Evolutionary conservation across 2,329 filamentous ascomycete genomes (phyloP), one percentile per base, ranked within the genome.

Genomic region (Alternaria sp.): DNA sequence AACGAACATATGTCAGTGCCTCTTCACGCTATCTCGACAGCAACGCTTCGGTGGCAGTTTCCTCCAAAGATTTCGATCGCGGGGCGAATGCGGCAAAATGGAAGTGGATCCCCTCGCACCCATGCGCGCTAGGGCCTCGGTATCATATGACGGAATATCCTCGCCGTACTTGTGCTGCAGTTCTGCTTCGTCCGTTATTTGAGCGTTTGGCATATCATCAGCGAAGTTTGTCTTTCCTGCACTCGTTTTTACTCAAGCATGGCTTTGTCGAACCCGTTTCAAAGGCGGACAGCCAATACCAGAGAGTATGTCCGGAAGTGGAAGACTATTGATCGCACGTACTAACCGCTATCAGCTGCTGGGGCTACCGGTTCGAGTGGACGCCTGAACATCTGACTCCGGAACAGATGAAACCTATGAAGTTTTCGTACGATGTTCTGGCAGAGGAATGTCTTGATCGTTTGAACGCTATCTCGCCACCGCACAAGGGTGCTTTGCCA

Each of bases 311-410:
- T 73, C 20, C 52, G 10, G 40, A 65, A 67, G 54, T 52, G 63
- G 58, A 63, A 63, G 64, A 63, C 53, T 46, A 56, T 44, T 43
- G 50, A 53, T 56, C 25, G 22, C 30, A 43, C 59, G 43, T 36
- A 59, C 64, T 73, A 18, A 69, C 59, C 9, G 38, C n/a, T 30
- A 41, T 20, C 60, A 84, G 82, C 27, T 78, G 76, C 65, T 93
- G 89, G 87, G 89, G 86, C 20, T 86, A 92, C 71, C 85, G 83
- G 7, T 93, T 94, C 73, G 85, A 89, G 68, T 89, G 90, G 84
- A 91, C 90, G 1, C 75, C 84, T 6, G 77, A 88, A 4, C 92
- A 94, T 74, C 79, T 87, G 18, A 86, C 85, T 2, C 77, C 82
- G 7, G 84, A 89, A 56, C 81, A 92, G 69, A 79, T 89, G 40